phyloP scores from a whole-genome alignment of 1,284 basidiomycete genomes.

The Malassezia nana region DNA sequence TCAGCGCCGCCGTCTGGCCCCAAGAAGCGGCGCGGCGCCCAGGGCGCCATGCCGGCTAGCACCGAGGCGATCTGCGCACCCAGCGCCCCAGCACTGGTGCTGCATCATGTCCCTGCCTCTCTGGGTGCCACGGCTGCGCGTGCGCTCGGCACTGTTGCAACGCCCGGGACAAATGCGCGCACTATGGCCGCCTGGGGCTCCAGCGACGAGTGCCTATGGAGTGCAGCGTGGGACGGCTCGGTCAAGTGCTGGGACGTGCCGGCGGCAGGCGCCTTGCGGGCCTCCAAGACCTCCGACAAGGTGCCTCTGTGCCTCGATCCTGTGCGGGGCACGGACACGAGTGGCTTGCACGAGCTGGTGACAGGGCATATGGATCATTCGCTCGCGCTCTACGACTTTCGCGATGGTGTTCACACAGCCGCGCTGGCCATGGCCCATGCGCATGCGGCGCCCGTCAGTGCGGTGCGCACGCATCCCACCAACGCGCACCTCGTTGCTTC shows the following conservation, averaged over 20 bases:
- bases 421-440: conserved; percentile 24
- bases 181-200: conserved; percentile 4
- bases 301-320: conserved; percentile 28
- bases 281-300: conserved; percentile 24
- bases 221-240: conserved; percentile 35
- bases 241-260: conserved; percentile 38
- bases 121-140: conserved; percentile 10
- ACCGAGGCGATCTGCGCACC: conserved; percentile 12
- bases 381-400: conserved; percentile 38
- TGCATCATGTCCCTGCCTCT: conserved; percentile 11
- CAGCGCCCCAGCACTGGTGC: conserved; percentile 4
- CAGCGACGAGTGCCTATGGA: conserved; percentile 22
- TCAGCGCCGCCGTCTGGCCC: neutral
- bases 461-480: conserved; percentile 24
- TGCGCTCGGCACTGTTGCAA: conserved; percentile 10
- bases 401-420: conserved; percentile 17
- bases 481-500: conserved; percentile 29
- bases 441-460: conserved; percentile 29
- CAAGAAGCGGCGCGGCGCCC: conserved; percentile 14
- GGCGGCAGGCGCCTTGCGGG: conserved; percentile 15
- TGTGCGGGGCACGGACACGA: neutral
- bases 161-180: conserved; percentile 27
- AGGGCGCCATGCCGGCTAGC: conserved; percentile 15
- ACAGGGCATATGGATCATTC: conserved; percentile 36
- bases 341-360: conserved; percentile 13